Evolutionary conservation across 2,329 filamentous ascomycete genomes (phyloP).

Genomic region (Aspergillus bombycis): DNA sequence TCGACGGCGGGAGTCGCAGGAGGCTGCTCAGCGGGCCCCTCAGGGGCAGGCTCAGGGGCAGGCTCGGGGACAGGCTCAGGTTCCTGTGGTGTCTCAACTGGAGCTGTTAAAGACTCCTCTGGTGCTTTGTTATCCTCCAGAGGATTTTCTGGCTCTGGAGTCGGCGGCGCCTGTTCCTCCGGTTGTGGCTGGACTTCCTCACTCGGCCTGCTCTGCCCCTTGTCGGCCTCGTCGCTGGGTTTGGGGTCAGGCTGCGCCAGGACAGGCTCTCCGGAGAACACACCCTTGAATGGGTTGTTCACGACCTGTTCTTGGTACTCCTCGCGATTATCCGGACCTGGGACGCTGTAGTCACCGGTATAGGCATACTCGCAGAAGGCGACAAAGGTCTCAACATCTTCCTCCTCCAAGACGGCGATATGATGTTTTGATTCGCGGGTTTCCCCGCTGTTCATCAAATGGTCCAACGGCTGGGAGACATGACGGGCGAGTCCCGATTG

Average conservation of each 20-base stretch:
- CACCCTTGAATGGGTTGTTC: constrained; percentile 18
- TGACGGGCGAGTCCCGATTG: constrained; percentile 49
- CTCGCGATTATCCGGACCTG: constrained; percentile 27
- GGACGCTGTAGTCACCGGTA: constrained; percentile 51
- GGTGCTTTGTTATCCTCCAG: background rate
- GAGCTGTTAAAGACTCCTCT: background rate
- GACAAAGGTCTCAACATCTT: constrained; percentile 53
- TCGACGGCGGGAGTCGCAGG: background rate
- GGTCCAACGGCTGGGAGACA: constrained; percentile 48
- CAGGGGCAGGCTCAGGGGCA: background rate
- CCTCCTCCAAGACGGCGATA: constrained; percentile 48
- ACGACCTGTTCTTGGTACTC: constrained; percentile 23
- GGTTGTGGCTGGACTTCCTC: constrained; percentile 14
- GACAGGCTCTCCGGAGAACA: constrained; percentile 20
- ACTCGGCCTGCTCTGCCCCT: background rate
- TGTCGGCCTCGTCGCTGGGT: background rate
- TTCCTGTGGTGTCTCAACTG: background rate
- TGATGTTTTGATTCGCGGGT: constrained; percentile 49
- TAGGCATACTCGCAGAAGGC: constrained; percentile 56
- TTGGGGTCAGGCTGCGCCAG: background rate
- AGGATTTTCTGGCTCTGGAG: background rate
- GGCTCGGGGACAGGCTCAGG: background rate
- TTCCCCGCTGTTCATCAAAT: constrained; percentile 51
- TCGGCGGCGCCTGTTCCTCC: constrained; percentile 1
- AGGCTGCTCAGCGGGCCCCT: constrained; percentile 2